A percentile compares a stretch with the other conserved stretches of the same genome.
phyloP scores from a whole-genome alignment of 139 green algal genomes.

The Micractinium conductrix region DNA sequence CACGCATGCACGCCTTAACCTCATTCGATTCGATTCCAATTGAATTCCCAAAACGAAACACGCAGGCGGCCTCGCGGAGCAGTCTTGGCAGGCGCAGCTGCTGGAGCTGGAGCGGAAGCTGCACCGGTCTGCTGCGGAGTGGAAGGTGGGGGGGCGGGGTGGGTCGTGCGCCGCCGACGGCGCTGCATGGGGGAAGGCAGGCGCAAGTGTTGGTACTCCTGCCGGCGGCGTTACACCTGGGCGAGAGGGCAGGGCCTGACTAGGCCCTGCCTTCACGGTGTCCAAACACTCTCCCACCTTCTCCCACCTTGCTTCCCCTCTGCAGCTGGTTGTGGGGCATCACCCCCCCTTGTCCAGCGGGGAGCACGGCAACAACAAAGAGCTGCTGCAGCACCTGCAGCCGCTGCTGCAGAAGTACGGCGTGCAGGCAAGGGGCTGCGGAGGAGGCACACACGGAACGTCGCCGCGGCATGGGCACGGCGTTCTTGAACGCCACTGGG shows the following conservation, averaged over 20 bases:
- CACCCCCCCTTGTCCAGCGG: slow-evolving; percentile 44
- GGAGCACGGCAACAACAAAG: slow-evolving; percentile 42
- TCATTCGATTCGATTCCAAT: too few species aligned
- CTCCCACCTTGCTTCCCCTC: neutral
- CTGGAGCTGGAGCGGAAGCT: slow-evolving; percentile 54
- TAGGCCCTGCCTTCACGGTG: neutral
- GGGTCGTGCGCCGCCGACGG: too few species aligned
- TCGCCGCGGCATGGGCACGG: neutral
- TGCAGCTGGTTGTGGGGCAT: slow-evolving; percentile 73
- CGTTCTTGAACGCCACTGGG: neutral
- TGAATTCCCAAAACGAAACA: too few species aligned
- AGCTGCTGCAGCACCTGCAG: slow-evolving; percentile 57
- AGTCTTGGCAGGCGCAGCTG: slow-evolving; percentile 54
- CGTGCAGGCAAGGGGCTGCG: slow-evolving; percentile 26
- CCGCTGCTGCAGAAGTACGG: slow-evolving; percentile 54
- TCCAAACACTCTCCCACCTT: neutral
- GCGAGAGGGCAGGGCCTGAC: neutral
- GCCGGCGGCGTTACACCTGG: neutral
- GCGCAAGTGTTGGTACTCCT: neutral
- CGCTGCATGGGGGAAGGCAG: too few species aligned
- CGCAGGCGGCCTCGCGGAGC: slow-evolving; percentile 63
- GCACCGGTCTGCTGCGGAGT: slow-evolving; percentile 43
- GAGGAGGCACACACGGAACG: neutral
- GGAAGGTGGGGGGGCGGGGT: slow-evolving; percentile 56
- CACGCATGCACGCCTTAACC: too few species aligned